Evolutionary conservation across 2,329 filamentous ascomycete species (phyloP).

Genomic region (Cyanodermella asteris): DNA sequence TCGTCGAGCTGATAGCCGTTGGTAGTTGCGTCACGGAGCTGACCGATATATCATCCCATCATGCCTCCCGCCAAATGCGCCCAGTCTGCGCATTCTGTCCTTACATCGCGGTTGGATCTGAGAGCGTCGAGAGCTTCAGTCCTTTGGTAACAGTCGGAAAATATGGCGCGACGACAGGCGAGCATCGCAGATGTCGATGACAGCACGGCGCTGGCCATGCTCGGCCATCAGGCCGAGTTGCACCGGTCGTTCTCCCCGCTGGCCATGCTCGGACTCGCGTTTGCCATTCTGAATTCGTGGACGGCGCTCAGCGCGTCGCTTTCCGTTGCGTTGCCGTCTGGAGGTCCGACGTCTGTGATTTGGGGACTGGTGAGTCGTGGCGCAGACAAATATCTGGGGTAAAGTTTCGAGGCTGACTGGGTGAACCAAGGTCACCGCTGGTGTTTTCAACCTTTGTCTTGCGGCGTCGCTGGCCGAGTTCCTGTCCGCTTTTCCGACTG

Average conservation of each 20-base stretch:
- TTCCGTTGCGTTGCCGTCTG: constrained; percentile 42
- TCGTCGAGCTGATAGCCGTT: too few relatives aligned
- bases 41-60: too few relatives aligned
- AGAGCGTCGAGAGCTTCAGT: too few relatives aligned
- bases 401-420: not conserved
- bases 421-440: constrained; percentile 24
- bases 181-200: constrained; percentile 20
- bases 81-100: too few relatives aligned
- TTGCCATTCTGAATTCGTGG: constrained; percentile 43
- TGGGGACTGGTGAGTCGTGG: constrained; percentile 51
- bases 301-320: constrained; percentile 37
- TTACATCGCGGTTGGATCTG: too few relatives aligned
- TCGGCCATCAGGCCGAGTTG: constrained; percentile 37
- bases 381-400: constrained; percentile 11
- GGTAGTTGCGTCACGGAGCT: too few relatives aligned
- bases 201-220: constrained; percentile 27
- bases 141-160: too few relatives aligned
- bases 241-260: constrained; percentile 35
- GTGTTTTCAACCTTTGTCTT: constrained; percentile 53
- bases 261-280: constrained; percentile 39
- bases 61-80: too few relatives aligned
- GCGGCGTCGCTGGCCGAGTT: constrained; percentile 48
- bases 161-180: too few relatives aligned
- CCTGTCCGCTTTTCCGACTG: constrained; percentile 34
- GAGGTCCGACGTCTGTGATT: constrained; percentile 47